Conservation (phyloP, 768 basidiomycete genomes). For the Panaeolus cyanescens region DNA sequence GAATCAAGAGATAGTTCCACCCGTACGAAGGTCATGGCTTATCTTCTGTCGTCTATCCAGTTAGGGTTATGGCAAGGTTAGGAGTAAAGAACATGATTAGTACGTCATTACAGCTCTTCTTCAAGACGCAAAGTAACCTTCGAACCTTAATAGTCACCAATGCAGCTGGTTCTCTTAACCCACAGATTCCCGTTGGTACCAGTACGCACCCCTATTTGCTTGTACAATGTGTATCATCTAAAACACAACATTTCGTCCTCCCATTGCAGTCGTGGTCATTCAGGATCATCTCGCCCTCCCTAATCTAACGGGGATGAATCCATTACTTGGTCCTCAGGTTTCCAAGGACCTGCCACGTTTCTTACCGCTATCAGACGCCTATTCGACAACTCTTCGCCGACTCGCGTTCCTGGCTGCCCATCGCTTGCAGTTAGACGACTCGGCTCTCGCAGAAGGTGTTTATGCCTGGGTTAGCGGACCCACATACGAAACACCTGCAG, state of each 20-base stretch:
- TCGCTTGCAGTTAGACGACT: slow-evolving; percentile 50
- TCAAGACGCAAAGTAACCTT: not conserved
- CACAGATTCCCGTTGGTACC: slow-evolving; percentile 74
- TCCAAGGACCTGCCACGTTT: slow-evolving; percentile 70
- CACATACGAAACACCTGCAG: slow-evolving; percentile 87
- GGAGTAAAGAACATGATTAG: slow-evolving; percentile 79
- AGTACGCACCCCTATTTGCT: slow-evolving; percentile 46
- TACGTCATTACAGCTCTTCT: slow-evolving; percentile 31
- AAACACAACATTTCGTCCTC: no score
- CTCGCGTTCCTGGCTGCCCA: slow-evolving; percentile 73
- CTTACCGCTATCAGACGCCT: slow-evolving; percentile 82
- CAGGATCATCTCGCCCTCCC: slow-evolving; percentile 86
- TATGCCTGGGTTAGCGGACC: slow-evolving; percentile 93
- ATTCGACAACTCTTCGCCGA: slow-evolving; percentile 71
- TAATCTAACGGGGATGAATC: slow-evolving; percentile 73
- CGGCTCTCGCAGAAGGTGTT: slow-evolving; percentile 74
- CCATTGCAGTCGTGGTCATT: slow-evolving; percentile 68
- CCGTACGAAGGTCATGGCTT: slow-evolving; percentile 83
- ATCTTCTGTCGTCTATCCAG: slow-evolving; percentile 72
- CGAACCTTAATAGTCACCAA: slow-evolving; percentile 67
- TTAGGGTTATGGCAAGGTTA: slow-evolving; percentile 75
- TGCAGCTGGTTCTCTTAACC: slow-evolving; percentile 82
- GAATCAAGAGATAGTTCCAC: slow-evolving; percentile 59
- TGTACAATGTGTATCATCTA: not conserved
- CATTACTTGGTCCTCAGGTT: slow-evolving; percentile 72